Conservation (phyloP, 2,329 filamentous ascomycete species). For the Arthrobotrys megalospora region DNA sequence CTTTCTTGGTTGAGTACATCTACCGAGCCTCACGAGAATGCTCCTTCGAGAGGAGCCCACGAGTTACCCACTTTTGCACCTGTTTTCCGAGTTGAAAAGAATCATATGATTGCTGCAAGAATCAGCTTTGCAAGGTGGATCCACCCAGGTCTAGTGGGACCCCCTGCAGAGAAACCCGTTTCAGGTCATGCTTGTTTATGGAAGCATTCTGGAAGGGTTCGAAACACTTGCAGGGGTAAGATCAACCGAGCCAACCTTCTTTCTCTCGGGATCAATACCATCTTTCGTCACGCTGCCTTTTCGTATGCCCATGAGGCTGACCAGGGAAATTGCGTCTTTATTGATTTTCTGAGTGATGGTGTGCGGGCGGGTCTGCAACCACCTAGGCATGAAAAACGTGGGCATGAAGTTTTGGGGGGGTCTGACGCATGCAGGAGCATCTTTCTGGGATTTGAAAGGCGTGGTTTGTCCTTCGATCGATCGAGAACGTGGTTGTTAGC, state of each 20-base stretch:
- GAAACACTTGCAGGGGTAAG: conserved; percentile 41
- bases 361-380: conserved; percentile 39
- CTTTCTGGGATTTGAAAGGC: not conserved
- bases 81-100: conserved; percentile 69
- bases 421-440: conserved; percentile 43
- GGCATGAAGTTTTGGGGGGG: conserved; percentile 34
- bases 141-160: conserved; percentile 70
- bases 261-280: not conserved
- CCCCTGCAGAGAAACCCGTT: conserved; percentile 48
- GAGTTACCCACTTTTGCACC: conserved; percentile 64
- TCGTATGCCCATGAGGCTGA: conserved; percentile 24
- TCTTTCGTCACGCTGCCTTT: conserved; percentile 2
- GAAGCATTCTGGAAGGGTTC: conserved; percentile 59
- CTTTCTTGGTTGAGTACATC: conserved; percentile 4
- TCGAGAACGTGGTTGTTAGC: conserved; percentile 24
- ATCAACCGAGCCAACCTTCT: conserved; percentile 41
- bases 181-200: conserved; percentile 52
- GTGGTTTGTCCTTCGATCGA: conserved; percentile 18
- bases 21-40: not conserved
- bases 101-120: conserved; percentile 69
- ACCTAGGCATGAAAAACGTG: conserved; percentile 45
- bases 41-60: not conserved
- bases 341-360: conserved; percentile 37
- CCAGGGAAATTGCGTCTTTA: conserved; percentile 44
- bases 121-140: conserved; percentile 68